phyloP scores from a whole-genome alignment of 2,329 filamentous ascomycete genomes.

The Fonsecaea erecta region DNA sequence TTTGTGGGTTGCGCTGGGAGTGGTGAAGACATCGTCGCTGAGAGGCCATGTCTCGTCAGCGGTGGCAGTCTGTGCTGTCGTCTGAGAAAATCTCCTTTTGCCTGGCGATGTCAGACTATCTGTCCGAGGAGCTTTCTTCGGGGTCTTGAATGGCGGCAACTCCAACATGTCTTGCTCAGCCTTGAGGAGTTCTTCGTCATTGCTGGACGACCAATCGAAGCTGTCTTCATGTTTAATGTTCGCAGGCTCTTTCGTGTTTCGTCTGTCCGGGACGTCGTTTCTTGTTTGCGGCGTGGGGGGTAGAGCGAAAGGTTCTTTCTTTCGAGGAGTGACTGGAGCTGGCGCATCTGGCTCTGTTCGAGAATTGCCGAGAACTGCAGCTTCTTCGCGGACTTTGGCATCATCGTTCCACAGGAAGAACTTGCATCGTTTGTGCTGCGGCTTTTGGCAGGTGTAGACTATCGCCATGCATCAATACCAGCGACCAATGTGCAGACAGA shows the following conservation, averaged over 20 bases:
- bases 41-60: constrained; percentile 22
- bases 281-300: constrained; percentile 32
- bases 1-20: constrained; percentile 33
- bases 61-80: constrained; percentile 25
- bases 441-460: constrained; percentile 64
- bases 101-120: constrained; percentile 42
- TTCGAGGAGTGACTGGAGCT: constrained; percentile 37
- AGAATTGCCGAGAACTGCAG: constrained; percentile 55
- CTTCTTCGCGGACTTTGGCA: constrained; percentile 59
- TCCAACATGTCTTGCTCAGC: constrained; percentile 36
- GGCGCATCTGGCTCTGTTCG: constrained; percentile 48
- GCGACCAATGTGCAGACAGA: background rate
- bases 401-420: constrained; percentile 68
- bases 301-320: constrained; percentile 14
- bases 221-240: constrained; percentile 43
- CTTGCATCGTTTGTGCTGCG: constrained; percentile 54
- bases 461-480: constrained; percentile 7
- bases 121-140: constrained; percentile 46
- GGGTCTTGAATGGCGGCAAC: constrained; percentile 39
- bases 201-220: constrained; percentile 46
- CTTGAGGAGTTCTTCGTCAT: constrained; percentile 44
- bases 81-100: constrained; percentile 45
- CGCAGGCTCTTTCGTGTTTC: constrained; percentile 27
- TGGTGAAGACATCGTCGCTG: constrained; percentile 36
- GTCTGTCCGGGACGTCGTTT: background rate